Evolutionary conservation across 2,329 filamentous ascomycete genomes (phyloP), one percentile per base, ranked within the genome.

Genomic region (Bipolaris cookei): DNA sequence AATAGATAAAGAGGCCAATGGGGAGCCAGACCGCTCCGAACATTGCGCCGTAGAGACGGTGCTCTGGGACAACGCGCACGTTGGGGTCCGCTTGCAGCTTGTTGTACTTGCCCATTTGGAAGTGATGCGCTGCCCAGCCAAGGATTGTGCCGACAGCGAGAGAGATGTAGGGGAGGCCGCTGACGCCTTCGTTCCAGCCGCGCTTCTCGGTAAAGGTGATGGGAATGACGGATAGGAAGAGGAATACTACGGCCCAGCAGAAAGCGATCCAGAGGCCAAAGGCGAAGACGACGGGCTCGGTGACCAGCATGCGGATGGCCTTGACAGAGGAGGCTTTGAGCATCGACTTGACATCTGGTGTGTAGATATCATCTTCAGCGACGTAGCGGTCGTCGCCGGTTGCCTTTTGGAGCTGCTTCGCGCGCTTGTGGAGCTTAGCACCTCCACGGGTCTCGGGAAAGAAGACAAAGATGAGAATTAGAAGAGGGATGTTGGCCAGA

Each of bases 171-270:
- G 82, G 81, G 0, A 84, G 77, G 4, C 82, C 82, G 3, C 74
- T 58, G 28, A 82, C 72, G 49, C 82, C 82, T 64, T 84, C 81
- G 47, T 70, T 74, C 82, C 82, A 84, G 59, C 81, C 81, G 35
- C 78, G 79, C 76, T 84, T 83, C 59, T 83, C 81, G 18, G 70
- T 56, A 74, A 82, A 84, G 35, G 66, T 68, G 20, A 70, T 70
- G 0, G 66, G 66, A 10, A 70, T 70, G 32, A 70, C 67, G 3
- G 66, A 82, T 6, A 84, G 73, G 78, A 84, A 84, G 49, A 84
- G 77, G 77, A 84, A 84, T 41, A 81, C 77, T 18, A 84, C 78
- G 62, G 81, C 82, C 82, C 82, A 84, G 63, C 80, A 80, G 68
- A 83, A 83, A 14, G 76, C 75, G 56, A 83, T 83, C 81, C 81